Percentiles rank a stretch among this genome's conserved stretches.
phyloP scores from a whole-genome alignment of 768 basidiomycete genomes.

The Leccinellum rugosiceps region DNA sequence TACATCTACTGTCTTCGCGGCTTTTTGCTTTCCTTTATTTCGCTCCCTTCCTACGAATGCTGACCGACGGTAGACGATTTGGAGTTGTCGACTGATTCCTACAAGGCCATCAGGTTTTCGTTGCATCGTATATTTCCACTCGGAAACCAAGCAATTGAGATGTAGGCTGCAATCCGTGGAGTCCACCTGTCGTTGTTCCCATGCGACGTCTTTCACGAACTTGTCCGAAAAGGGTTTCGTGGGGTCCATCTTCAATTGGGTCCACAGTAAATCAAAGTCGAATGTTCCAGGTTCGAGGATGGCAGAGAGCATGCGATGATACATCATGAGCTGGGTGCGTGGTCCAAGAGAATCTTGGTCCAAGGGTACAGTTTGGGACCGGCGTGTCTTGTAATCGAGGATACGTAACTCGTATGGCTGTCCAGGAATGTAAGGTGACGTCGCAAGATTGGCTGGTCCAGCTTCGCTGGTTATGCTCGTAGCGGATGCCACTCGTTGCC shows the following conservation, averaged over 20 bases:
- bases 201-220: constrained; percentile 40
- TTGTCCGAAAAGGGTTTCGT: constrained; percentile 42
- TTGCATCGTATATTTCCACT: constrained; percentile 31
- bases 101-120: constrained; percentile 20
- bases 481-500: constrained; percentile 13
- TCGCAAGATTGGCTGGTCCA: not conserved
- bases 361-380: constrained; percentile 45
- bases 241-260: constrained; percentile 41
- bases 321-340: constrained; percentile 75
- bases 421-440: not conserved
- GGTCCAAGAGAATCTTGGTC: constrained; percentile 57
- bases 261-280: constrained; percentile 56
- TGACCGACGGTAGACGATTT: constrained; percentile 39
- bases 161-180: constrained; percentile 20
- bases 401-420: constrained; percentile 39
- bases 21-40: constrained; percentile 1
- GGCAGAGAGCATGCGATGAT: constrained; percentile 59
- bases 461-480: not conserved
- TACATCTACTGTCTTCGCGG: constrained; percentile 1
- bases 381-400: constrained; percentile 72
- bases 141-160: constrained; percentile 30
- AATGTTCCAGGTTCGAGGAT: constrained; percentile 45
- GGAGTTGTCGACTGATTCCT: constrained; percentile 35
- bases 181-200: constrained; percentile 18
- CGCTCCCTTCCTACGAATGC: not conserved